Conservation (phyloP, 331 rosid species). For the Telfairia occidentalis region DNA sequence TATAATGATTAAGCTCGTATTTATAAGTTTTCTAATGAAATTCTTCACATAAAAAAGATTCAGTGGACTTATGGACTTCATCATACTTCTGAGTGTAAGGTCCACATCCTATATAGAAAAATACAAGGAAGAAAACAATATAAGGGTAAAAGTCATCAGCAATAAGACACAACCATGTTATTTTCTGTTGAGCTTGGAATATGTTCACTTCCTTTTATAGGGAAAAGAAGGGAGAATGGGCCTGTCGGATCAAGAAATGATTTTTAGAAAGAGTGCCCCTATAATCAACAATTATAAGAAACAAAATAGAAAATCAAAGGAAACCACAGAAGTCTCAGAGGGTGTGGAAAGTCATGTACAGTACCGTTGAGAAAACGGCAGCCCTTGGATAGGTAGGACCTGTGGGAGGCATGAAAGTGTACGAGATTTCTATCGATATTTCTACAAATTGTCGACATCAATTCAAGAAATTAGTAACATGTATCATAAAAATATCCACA, state of each 20-base stretch:
- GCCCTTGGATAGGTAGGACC: neutral
- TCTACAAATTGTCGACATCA: neutral
- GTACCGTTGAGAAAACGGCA: neutral
- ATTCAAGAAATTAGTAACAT: neutral
- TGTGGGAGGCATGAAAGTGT: neutral
- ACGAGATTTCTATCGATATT: neutral
- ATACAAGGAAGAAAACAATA: neutral
- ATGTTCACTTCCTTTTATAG: neutral
- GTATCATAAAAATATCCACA: neutral
- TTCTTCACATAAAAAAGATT: neutral
- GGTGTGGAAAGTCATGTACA: neutral
- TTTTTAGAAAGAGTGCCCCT: neutral
- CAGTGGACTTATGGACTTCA: neutral
- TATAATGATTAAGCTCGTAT: no score
- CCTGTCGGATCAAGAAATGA: neutral
- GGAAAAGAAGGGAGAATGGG: neutral
- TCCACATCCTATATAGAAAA: neutral
- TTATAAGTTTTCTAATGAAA: neutral
- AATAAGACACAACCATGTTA: neutral
- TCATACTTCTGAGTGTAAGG: neutral
- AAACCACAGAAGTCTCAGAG: neutral
- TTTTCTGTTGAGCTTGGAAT: neutral
- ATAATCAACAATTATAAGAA: neutral
- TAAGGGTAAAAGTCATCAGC: neutral
- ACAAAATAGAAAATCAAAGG: neutral